phyloP scores from a whole-genome alignment of 2,329 filamentous ascomycete genomes.

The Penicillium freii region DNA sequence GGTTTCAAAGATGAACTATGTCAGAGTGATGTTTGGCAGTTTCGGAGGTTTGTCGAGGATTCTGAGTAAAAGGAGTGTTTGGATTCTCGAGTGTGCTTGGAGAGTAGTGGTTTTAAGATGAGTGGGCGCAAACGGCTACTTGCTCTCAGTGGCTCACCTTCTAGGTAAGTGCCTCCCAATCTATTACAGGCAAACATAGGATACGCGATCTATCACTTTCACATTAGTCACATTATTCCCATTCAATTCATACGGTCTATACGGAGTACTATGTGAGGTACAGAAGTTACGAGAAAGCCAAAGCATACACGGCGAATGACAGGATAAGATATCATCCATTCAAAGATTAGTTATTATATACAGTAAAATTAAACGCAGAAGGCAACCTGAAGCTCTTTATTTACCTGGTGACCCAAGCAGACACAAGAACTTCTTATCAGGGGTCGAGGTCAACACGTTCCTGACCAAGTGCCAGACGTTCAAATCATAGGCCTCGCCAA shows the following conservation, averaged over 20 bases:
- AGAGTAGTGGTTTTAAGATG: neutral
- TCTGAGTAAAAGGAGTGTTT: too few species aligned
- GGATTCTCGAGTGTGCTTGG: neutral
- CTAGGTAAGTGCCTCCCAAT: neutral
- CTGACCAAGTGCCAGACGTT: slow-evolving; percentile 42
- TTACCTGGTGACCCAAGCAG: slow-evolving; percentile 32
- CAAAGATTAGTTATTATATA: slow-evolving; percentile 2
- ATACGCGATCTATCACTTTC: neutral
- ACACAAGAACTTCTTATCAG: slow-evolving; percentile 29
- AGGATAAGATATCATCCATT: neutral
- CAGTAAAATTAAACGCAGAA: neutral
- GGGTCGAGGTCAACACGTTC: slow-evolving; percentile 35
- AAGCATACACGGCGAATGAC: neutral
- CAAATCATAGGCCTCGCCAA: slow-evolving; percentile 39
- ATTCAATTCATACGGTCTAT: too few species aligned
- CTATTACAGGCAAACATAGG: neutral
- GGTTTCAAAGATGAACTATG: neutral
- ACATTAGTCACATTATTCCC: neutral
- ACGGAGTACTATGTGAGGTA: neutral
- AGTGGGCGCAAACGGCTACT: neutral
- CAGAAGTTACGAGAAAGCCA: neutral
- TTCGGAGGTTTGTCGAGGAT: neutral
- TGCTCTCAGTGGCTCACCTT: neutral
- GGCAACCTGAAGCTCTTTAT: neutral
- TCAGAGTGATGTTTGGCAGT: neutral